Base-by-base conservation (phyloP, 306 rosid genomes). In the Quercus engelmannii region DNA sequence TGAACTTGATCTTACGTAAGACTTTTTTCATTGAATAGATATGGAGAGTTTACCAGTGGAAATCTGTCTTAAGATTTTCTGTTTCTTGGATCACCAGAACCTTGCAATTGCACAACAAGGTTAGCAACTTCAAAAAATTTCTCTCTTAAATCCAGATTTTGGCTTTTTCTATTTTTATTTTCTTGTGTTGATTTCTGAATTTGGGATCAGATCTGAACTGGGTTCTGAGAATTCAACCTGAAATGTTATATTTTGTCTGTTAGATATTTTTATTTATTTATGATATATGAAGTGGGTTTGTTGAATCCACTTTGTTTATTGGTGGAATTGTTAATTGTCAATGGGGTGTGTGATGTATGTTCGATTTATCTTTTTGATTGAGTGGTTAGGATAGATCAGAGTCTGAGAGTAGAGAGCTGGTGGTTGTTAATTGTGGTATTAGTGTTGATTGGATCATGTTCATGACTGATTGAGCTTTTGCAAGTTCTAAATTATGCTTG, bases 11-110 rank as follows among this genome's bases (percentile, higher is more conserved):
- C 18, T 23, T 18, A 46, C 38, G 1, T 67, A 23, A 4, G 72
- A 67, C 25, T 35, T 28, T 67, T 67, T 0, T 14, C 4, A 21
- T 49, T 0, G 31, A 17, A 18, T 68, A 76, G 55, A 86, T 88
- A 88, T 90, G 94, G 97, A 90, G 65, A 83, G 30, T 9, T 81
- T 92, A 58, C 97, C 93, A 5, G n/a, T 58, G 46, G 97, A 92
- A 76, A 75, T 92, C 56, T 86, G 77, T 71, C 70, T 77, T 21
- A 87, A 88, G 76, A 88, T 92, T 5, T 87, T 92, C 79, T 81
- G 86, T 78, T 82, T 85, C 76, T 87, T 90, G 86, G 94, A 92
- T 55, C 49, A 85, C 55, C 89, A 74, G n/a, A 82, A 80, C 75
- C 94, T 90, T 17, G 87, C 90, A 49, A 68, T 78, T 46, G 86